Evolutionary conservation across 108 stramenopile genomes (phyloP).

Genomic region (Nitzschia putrida): DNA sequence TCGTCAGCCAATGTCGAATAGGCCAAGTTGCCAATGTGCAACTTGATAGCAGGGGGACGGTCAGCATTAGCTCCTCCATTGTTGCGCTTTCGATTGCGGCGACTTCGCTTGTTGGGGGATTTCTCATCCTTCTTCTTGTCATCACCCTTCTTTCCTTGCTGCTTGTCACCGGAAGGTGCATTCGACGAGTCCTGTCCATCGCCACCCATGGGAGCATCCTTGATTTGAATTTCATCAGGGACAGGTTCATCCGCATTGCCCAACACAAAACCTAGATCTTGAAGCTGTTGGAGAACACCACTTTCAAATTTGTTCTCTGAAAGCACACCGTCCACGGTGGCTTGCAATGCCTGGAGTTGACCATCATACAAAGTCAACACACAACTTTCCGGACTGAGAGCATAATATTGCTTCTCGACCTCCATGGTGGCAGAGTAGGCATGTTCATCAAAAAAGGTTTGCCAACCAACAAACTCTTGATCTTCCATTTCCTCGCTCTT

Average conservation of each 20-base stretch:
- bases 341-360: conserved; percentile 73
- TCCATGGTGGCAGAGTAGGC: conserved; percentile 80
- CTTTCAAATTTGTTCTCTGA: conserved; percentile 54
- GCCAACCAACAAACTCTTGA: conserved; percentile 63
- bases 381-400: conserved; percentile 81
- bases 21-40: conserved; percentile 86
- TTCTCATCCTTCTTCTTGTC: conserved; percentile 39
- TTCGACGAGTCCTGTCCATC: background rate
- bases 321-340: conserved; percentile 56
- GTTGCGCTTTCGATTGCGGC: conserved; percentile 48
- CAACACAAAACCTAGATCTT: conserved; percentile 62
- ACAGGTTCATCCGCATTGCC: conserved; percentile 19
- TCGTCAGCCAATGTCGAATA: conserved; percentile 73
- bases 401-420: conserved; percentile 78
- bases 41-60: conserved; percentile 77
- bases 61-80: conserved; percentile 24
- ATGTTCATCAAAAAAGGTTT: conserved; percentile 77
- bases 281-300: conserved; percentile 54
- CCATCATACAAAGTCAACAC: conserved; percentile 83
- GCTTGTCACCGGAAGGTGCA: conserved; percentile 11
- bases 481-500: conserved; percentile 44
- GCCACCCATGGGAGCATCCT: background rate
- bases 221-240: conserved; percentile 16
- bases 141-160: conserved; percentile 22
- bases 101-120: conserved; percentile 40